Evolutionary conservation across 805 yeast genomes (phyloP), one percentile per base, ranked within the genome.

Genomic region (Ogataea trehaloabstinens): DNA sequence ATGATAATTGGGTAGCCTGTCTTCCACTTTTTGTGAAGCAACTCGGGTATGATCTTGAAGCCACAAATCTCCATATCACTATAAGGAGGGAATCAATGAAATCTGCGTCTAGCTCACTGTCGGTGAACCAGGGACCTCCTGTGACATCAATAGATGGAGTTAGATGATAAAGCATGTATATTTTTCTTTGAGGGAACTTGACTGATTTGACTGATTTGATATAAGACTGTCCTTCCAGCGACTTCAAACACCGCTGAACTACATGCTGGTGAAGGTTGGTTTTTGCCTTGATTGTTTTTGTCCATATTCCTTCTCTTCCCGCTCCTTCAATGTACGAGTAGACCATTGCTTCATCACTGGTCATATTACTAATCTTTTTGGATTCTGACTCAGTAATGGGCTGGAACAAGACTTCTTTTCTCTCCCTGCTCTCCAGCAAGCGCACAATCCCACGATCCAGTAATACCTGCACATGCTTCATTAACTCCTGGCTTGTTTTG

Each of bases 81-180:
- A 87, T 79, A 48, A 87, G 40, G 39, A 93, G 66, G 34, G 88
- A 79, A 49, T 87, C 91, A 42, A 93, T 90, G 55, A 93, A 93
- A 61, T 91, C 98, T 3, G 88, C 80, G 58, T 93, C 99, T 41
- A 93, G 71, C 62, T 93, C 98, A 24, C 90, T 80, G 58, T 93
- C 99, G 0, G 97, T 89, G 58, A 90, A 93, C 99, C 99, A 93
- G 4, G 98, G 98, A 4, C 99, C 99, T 48, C 99, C 99, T 0
- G 98, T 93, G 27, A 93, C 93, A 49, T 91, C 98, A 22, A 87
- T 82, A 3, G 95, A 84, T 4, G 99, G 99, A 58, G 89, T 96
- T 49, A 93, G 68, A 56, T 87, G 82, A 59, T 90, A 91, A 38
- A 93, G 71, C 98, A 93, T 93, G 63, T 91, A 95, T 24, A 93